Base-by-base conservation (phyloP, 1,284 basidiomycete species). In the Puccinia coronata region DNA sequence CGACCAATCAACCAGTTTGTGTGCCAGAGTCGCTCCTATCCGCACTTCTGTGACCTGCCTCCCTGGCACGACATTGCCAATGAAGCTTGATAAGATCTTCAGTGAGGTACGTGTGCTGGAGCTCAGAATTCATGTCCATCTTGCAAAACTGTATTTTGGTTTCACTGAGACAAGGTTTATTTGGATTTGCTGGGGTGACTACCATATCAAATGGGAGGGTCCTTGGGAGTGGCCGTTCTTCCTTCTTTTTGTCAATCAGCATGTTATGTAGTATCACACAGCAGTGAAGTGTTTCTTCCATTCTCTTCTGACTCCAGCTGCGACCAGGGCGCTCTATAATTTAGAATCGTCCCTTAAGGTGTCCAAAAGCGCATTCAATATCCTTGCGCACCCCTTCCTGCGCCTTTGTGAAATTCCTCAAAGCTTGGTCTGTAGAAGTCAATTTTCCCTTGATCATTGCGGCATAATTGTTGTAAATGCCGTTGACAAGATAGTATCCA, bases 251-350 rank as follows among this genome's bases (percentile, higher is more conserved):
- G 47, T 49, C 67, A 49, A 70, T 70, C 1, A 70, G 43, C 41
- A 70, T 70, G n/a, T 70, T 70, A 23, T 70, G 65, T 8, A 70
- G 41, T 16, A 70, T 51, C 0, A 70, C 51, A 51, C 67, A 70
- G 23, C 43, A 49, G 12, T 49, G 41, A 12, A 70, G 49, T 41
- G 51, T 70, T 23, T 51, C 41, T 14, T 31, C 16, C 65, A 67
- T 41, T 28, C 20, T 67, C 8, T 8, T 5, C 1, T 5, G 18
- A 34, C 11, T 49, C 25, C 43, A 70, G 23, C 16, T 25, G 41
- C 67, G 18, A 39, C 43, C 41, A 16, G 67, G 67, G n/a, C n/a
- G 43, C 2, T 70, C 43, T 16, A 70, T 25, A 2, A 70, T 70
- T 49, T 70, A n/a, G 34, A 70, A 70, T 49, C 43, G 2, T n/a